Evolutionary conservation across 2,329 filamentous ascomycete species (phyloP).

Genomic region (Phaeosphaeriaceae sp.): DNA sequence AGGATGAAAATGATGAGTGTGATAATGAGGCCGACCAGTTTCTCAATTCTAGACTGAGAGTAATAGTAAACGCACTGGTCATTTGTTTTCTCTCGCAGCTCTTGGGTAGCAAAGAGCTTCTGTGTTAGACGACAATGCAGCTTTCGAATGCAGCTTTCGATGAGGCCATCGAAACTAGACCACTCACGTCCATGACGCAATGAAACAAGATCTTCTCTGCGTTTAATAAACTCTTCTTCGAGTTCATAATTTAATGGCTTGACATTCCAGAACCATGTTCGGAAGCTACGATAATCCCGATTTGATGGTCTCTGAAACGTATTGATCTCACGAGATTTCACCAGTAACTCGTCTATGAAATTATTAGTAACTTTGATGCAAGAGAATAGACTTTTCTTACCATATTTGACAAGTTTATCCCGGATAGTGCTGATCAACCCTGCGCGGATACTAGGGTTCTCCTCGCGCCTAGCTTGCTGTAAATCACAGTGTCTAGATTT

Average conservation of each 20-base stretch:
- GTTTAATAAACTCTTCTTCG: constrained; percentile 35
- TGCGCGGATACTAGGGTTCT: constrained; percentile 9
- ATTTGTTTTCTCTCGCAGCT: constrained; percentile 38
- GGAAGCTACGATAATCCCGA: constrained; percentile 41
- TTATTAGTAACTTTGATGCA: too few species aligned
- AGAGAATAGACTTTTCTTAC: not conserved
- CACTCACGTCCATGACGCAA: constrained; percentile 44
- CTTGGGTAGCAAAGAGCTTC: constrained; percentile 37
- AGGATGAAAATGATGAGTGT: constrained; percentile 48
- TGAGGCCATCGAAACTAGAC: constrained; percentile 43
- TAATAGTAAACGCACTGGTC: constrained; percentile 39
- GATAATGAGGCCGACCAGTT: constrained; percentile 45
- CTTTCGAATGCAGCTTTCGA: constrained; percentile 34
- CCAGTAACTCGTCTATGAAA: constrained; percentile 42
- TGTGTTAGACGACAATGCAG: constrained; percentile 18
- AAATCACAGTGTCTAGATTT: constrained; percentile 16
- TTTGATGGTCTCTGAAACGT: constrained; percentile 42
- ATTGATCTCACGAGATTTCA: constrained; percentile 40
- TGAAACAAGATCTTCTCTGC: constrained; percentile 46
- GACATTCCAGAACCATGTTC: constrained; percentile 36
- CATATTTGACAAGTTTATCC: constrained; percentile 23
- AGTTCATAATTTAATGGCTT: constrained; percentile 32
- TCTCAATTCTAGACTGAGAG: constrained; percentile 37
- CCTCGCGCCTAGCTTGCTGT: constrained; percentile 10
- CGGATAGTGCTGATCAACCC: constrained; percentile 14